Base-by-base conservation (phyloP, 2,329 filamentous ascomycete genomes). In the Pseudonectria foliicola region DNA sequence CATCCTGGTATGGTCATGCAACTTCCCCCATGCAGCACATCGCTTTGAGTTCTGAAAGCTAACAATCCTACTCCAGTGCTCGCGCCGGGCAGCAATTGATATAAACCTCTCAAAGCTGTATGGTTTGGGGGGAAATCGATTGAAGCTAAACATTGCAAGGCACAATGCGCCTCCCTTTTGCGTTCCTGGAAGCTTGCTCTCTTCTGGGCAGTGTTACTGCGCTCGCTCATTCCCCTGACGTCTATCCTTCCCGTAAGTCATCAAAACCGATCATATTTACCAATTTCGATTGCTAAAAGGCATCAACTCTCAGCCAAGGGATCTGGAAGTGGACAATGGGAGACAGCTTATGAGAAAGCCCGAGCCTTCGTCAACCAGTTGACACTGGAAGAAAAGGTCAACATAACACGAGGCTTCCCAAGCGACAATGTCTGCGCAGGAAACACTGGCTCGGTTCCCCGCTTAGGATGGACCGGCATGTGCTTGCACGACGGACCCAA, bases 381-480 rank as follows among this genome's bases (percentile, higher is more conserved):
- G 71, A 83, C 78, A 0, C 55, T 83, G 2, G 77, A 79, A 10
- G 80, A 84, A 50, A 82, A 79, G 51, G 75, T 61, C 24, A 70
- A 71, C 39, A 54, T 70, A 6, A 71, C 67, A 2, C 55, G 62
- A n/a, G 67, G 67, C 27, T 72, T 79, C 30, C 69, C 73, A 46
- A 77, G 57, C 3, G 60, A 62, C 65, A 71, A 67, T 39, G 53
- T 59, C n/a, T 71, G 68, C 36, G 62, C 66, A 2, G 68, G 68
- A 2, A 69, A 64, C 35, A 68, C 66, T 0, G 68, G 68, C 4
- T 60, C 60, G 0, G 60, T 71, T 1, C 64, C 66, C 6, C 60
- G 68, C 1, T 48, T 71, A 1, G 52, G 55, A 6, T 71, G 64
- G 59, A 65, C 66, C 0, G 67, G 68, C 1, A 55, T 72, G 46